Base-by-base conservation (phyloP, 306 rosid species). In the Corylus americana region DNA sequence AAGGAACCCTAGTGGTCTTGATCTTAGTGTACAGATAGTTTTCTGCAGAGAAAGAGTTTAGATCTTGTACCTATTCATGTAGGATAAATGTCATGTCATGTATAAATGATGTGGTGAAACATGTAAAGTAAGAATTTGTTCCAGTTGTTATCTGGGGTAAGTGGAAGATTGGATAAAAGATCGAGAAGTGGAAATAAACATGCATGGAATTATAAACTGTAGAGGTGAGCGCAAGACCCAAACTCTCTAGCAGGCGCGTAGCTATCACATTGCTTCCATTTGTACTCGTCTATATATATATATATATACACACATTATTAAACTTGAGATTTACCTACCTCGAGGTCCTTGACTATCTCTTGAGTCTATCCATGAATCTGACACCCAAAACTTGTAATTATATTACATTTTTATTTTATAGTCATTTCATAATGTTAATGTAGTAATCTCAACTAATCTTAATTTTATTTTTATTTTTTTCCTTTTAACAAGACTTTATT, bases 91-190 rank as follows among this genome's bases (percentile, higher is more conserved):
- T 10, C 16, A 68, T 42, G 17, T 68, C 27, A 18, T 67, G 72
- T 68, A 68, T 42, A 48, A 42, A 18, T 68, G 31, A 4, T 68
- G 29, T 68, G 50, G 72, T 31, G 11, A 18, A 1, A 42, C 68
- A 61, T 35, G 48, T 35, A 35, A 35, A 31, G 70, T 35, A 64
- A 64, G 70, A 64, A 35, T 17, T 37, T 35, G 25, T 16, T 42
- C 51, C 72, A 18, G 72, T 68, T 68, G 16, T 10, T 42, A 42
- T 68, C 51, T 68, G 72, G 51, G 51, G 72, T 42, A 68, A 42
- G 72, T 68, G 72, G 42, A 68, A 42, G 72, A 68, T 42, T 39
- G 42, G 48, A 68, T 17, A 42, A 1, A 64, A 68, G 51, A 42
- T 68, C 50, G 16, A 8, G 72, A 67, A 37, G 49, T 39, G 71